A percentile compares a stretch with the other conserved stretches of the same genome.
Conservation (phyloP, 768 basidiomycete genomes). For the Galerina sulciceps region DNA sequence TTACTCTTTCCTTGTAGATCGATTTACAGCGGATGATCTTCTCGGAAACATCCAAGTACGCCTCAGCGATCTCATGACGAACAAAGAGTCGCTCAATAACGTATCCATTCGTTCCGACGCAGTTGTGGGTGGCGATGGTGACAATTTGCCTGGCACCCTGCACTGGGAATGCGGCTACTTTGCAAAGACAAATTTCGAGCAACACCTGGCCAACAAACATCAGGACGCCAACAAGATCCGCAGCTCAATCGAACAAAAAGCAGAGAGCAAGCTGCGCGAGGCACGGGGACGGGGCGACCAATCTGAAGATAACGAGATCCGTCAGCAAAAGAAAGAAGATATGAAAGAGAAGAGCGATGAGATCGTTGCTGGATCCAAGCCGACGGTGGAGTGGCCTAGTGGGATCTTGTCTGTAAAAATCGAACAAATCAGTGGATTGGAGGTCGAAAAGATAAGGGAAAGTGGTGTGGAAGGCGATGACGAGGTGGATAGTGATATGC, state of each 20-base stretch:
- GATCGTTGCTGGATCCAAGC: conserved; percentile 49
- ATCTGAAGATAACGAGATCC: conserved; percentile 29
- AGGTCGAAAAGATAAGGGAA: conserved; percentile 56
- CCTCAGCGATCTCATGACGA: conserved; percentile 37
- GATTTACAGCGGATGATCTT: conserved; percentile 50
- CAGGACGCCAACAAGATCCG: conserved; percentile 42
- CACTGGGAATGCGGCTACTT: conserved; percentile 59
- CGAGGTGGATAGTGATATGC: conserved; percentile 63
- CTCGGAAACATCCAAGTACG: conserved; percentile 52
- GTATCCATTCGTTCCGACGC: conserved; percentile 50
- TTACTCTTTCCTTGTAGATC: conserved; percentile 31
- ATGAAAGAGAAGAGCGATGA: conserved; percentile 40
- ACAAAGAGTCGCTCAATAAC: conserved; percentile 44
- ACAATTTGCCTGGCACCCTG: conserved; percentile 40
- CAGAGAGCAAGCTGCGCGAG: conserved; percentile 56
- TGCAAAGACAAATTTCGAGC: conserved; percentile 47
- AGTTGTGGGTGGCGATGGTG: conserved; percentile 38
- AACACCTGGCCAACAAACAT: conserved; percentile 34
- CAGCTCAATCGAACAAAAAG: conserved; percentile 37
- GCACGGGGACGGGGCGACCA: conserved; percentile 13
- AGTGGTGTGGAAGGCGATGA: conserved; percentile 60
- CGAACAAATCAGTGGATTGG: conserved; percentile 68
- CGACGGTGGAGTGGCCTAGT: conserved; percentile 63
- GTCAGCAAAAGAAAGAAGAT: conserved; percentile 42
- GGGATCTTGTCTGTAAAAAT: conserved; percentile 70